Conservation (phyloP, 176 grass and related monocot species). For the Canna indica region DNA sequence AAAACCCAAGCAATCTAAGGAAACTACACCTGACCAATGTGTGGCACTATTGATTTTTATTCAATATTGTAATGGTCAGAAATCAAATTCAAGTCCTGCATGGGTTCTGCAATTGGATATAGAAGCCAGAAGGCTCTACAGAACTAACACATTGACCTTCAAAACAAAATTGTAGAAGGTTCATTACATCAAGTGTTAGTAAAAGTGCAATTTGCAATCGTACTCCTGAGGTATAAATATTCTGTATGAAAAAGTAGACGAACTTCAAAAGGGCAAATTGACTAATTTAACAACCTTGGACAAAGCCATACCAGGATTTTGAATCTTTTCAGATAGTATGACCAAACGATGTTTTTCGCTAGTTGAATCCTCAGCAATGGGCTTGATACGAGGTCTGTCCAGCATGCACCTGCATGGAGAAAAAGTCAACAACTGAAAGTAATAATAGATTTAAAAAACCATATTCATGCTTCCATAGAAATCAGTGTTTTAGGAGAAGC, state of each 20-base stretch:
- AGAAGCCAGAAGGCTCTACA: not conserved
- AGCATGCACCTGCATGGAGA: conserved; percentile 39
- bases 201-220: not conserved
- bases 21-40: too few relatives aligned
- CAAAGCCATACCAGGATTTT: conserved; percentile 41
- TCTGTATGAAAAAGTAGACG: not conserved
- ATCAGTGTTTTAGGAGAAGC: not conserved
- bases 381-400: conserved; percentile 70
- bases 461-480: not conserved
- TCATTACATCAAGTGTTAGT: not conserved
- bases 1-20: too few relatives aligned
- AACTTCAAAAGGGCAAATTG: not conserved
- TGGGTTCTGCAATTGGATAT: not conserved
- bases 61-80: too few relatives aligned
- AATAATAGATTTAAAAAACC: not conserved
- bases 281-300: not conserved
- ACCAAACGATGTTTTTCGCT: conserved; percentile 59
- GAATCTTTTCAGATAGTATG: conserved; percentile 79
- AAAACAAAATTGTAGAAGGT: not conserved
- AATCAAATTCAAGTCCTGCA: too few relatives aligned
- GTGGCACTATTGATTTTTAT: too few relatives aligned
- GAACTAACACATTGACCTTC: not conserved
- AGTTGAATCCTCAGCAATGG: conserved; percentile 70
- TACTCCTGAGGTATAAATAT: not conserved
- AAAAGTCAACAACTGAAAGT: not conserved